Base-by-base conservation (phyloP, 192 early-diverging fungal genomes). In the Borealophlyctis nickersoniae region DNA sequence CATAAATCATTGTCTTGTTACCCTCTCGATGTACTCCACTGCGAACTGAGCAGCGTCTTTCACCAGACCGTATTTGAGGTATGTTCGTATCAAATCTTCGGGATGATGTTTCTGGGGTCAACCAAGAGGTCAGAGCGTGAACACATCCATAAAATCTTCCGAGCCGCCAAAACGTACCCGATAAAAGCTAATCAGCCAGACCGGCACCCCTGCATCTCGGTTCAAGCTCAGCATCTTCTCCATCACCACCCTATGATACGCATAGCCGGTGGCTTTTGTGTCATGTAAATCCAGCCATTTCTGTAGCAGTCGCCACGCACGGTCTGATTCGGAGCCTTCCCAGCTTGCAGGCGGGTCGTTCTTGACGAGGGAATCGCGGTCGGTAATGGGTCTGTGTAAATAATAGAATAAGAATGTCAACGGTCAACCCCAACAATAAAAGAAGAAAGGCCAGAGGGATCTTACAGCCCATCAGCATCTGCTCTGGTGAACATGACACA, bases 281-380 rank as follows among this genome's bases (percentile, higher is more conserved):
- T 60, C 62, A n/a, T 69, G 64, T 19, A 49, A n/a, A 1, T 60
- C 39, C 27, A 77, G 34, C 19, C 65, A 56, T 4, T 62, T n/a
- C 35, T 63, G 13, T 31, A 77, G 54, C 28, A 55, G 26, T 30
- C 55, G 31, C 75, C 75, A 77, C 14, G 75, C 75, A n/a, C 62
- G 53, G n/a, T 60, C 61, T 19, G 59, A 36, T 27, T 22, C 39
- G 13, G 39, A 60, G 14, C 73, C 69, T 51, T 62, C 62, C 69
- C 65, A 68, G 11, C 28, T 39, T 1, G 62, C 54, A 24, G 54
- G 58, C 28, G 49, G 49, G 30, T 71, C 69, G 29, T 75, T 56
- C 56, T 60, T 71, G 13, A 67, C 14, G n/a, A n/a, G n/a, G n/a
- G n/a, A n/a, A n/a, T n/a, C n/a, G n/a, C n/a, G n/a, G n/a, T n/a